phyloP scores from a whole-genome alignment of 75 land plant species.

The Selaginella tamariscina region DNA sequence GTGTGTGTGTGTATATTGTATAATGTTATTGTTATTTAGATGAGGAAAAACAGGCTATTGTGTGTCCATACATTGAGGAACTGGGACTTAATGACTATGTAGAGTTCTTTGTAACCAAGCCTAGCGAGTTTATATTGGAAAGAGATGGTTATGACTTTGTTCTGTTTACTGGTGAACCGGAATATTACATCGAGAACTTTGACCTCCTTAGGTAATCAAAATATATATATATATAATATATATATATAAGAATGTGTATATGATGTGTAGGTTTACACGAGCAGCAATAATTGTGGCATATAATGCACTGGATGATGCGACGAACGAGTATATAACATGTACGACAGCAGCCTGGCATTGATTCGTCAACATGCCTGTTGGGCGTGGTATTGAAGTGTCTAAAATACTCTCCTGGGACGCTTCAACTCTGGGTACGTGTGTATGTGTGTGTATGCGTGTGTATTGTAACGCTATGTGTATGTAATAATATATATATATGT shows the following conservation, averaged over 20 bases:
- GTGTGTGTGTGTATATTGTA: too few relatives aligned
- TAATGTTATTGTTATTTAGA: too few relatives aligned
- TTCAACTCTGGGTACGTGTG: conserved; percentile 32
- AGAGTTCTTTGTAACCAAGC: conserved; percentile 26
- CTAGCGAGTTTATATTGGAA: conserved; percentile 20
- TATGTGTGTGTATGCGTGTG: neutral
- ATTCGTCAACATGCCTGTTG: conserved; percentile 35
- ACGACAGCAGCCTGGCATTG: conserved; percentile 31
- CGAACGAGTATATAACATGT: conserved; percentile 40
- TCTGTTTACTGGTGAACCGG: conserved; percentile 27
- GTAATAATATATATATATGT: too few relatives aligned
- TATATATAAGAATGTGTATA: too few relatives aligned
- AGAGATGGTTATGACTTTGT: conserved; percentile 30
- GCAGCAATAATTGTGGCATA: conserved; percentile 36
- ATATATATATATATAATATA: too few relatives aligned
- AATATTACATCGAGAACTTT: conserved; percentile 26
- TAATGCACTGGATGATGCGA: conserved; percentile 33
- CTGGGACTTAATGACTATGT: conserved; percentile 28
- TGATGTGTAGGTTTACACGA: conserved; percentile 18
- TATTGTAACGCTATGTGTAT: too few relatives aligned
- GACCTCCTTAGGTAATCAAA: conserved; percentile 32
- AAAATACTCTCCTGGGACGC: conserved; percentile 30
- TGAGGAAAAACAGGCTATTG: conserved; percentile 24
- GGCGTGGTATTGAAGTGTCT: conserved; percentile 34
- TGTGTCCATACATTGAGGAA: conserved; percentile 20